Evolutionary conservation across 2,329 filamentous ascomycete species (phyloP).

Genomic region (Diaporthe sp.): DNA sequence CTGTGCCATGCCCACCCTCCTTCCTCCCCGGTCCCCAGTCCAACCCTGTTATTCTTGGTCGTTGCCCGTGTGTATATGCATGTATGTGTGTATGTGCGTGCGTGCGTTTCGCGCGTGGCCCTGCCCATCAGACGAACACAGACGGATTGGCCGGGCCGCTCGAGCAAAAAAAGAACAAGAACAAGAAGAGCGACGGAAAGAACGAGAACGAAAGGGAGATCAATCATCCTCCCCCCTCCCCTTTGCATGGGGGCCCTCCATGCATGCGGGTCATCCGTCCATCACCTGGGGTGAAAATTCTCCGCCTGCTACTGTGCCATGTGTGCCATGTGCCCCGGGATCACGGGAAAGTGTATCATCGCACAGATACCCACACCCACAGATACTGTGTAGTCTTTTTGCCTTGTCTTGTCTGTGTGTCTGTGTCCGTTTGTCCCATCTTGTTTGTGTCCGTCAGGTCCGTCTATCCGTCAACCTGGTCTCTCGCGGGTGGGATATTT

Average conservation of each 20-base stretch:
- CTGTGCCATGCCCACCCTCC: not conserved
- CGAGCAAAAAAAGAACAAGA: not conserved
- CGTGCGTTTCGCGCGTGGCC: not conserved
- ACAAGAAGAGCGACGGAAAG: not conserved
- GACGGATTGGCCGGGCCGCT: conserved; percentile 6
- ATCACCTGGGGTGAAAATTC: conserved; percentile 31
- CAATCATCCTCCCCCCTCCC: no score
- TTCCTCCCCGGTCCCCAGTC: not conserved
- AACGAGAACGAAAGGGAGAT: not conserved
- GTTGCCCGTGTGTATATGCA: not conserved
- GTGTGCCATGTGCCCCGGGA: conserved; percentile 28
- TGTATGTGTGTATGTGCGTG: not conserved
- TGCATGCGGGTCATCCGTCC: conserved; percentile 28
- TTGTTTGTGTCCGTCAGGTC: not conserved
- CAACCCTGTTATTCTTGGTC: not conserved
- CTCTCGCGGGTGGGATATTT: not conserved
- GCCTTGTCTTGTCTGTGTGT: not conserved
- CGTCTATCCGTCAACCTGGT: not conserved
- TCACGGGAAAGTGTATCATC: conserved; percentile 32
- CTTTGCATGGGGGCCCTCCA: not conserved
- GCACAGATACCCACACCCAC: conserved; percentile 23
- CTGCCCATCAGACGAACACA: conserved; percentile 24
- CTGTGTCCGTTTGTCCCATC: not conserved
- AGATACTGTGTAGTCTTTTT: not conserved
- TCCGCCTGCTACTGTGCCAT: conserved; percentile 29